phyloP scores from a whole-genome alignment of 73 alveolate species.

The Halteria grandinella region DNA sequence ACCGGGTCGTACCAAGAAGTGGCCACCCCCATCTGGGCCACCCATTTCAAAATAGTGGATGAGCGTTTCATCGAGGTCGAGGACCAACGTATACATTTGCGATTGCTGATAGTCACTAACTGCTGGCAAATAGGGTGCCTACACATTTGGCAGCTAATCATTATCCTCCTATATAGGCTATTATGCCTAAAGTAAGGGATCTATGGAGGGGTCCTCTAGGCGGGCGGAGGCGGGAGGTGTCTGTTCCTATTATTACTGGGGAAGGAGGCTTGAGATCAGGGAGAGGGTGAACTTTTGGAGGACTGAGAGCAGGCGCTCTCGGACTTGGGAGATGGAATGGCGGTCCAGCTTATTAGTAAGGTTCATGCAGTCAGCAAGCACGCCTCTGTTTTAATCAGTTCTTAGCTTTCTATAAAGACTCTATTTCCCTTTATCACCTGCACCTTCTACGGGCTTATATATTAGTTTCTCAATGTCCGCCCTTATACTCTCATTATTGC shows the following conservation, averaged over 20 bases:
- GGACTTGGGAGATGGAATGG: slow-evolving; percentile 35
- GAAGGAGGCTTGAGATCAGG: no score
- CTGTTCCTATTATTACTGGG: no score
- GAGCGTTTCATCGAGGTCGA: slow-evolving; percentile 86
- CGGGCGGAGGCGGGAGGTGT: no score
- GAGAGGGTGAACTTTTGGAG: slow-evolving; percentile 21
- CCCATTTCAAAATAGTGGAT: slow-evolving; percentile 84
- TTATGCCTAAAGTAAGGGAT: no score
- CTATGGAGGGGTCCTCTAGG: no score
- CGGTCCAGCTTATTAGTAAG: slow-evolving; percentile 3
- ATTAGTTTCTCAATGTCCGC: no score
- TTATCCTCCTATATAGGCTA: slow-evolving; percentile 19
- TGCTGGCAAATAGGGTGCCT: slow-evolving; percentile 61
- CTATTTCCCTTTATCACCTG: no score
- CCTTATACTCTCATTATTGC: slow-evolving; percentile 23
- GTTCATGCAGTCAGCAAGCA: slow-evolving; percentile 5
- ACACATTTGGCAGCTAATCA: slow-evolving; percentile 37
- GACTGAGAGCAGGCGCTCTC: slow-evolving; percentile 21
- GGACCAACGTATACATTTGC: slow-evolving; percentile 73
- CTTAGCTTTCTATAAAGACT: no score
- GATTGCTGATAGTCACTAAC: slow-evolving; percentile 39
- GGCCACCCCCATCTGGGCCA: slow-evolving; percentile 67
- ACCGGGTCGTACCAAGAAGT: slow-evolving; percentile 91
- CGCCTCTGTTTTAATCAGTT: slow-evolving; percentile 18
- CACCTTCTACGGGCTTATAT: no score